Percentiles rank a stretch among this genome's conserved stretches.
Evolutionary conservation across 768 basidiomycete genomes (phyloP).

Genomic region (Mycena rebaudengoi): DNA sequence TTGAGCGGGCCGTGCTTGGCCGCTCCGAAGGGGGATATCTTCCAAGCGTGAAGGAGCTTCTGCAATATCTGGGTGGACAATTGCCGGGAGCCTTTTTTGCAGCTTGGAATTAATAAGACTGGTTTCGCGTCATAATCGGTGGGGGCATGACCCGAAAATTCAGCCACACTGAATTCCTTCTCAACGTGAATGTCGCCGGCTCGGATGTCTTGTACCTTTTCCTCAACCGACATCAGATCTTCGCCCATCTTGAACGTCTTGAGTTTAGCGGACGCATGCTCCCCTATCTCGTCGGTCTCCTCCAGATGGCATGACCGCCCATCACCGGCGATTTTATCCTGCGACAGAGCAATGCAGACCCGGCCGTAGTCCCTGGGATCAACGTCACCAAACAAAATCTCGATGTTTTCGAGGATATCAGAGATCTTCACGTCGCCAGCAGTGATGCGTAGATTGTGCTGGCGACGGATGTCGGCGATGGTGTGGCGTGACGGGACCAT

Average conservation of each 20-base stretch:
- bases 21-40: background rate
- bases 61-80: background rate
- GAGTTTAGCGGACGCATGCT: slow-evolving; percentile 29
- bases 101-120: slow-evolving; percentile 24
- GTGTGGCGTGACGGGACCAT: slow-evolving; percentile 31
- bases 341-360: slow-evolving; percentile 22
- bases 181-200: slow-evolving; percentile 35
- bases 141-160: slow-evolving; percentile 22
- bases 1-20: slow-evolving; percentile 22
- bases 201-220: slow-evolving; percentile 22
- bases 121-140: slow-evolving; percentile 29
- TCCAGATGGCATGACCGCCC: slow-evolving; percentile 31
- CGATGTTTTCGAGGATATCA: slow-evolving; percentile 37
- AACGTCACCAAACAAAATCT: slow-evolving; percentile 32
- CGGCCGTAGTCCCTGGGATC: too few relatives aligned
- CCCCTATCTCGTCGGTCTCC: slow-evolving; percentile 29
- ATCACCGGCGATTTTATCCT: slow-evolving; percentile 39
- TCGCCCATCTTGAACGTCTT: slow-evolving; percentile 28
- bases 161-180: slow-evolving; percentile 37
- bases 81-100: slow-evolving; percentile 19
- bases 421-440: slow-evolving; percentile 18
- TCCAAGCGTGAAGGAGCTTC: slow-evolving; percentile 18
- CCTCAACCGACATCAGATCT: slow-evolving; percentile 18
- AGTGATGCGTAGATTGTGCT: slow-evolving; percentile 23
- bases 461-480: slow-evolving; percentile 12